Evolutionary conservation across 257 asterid species (phyloP).

Genomic region (Thymus quinquecostatus): DNA sequence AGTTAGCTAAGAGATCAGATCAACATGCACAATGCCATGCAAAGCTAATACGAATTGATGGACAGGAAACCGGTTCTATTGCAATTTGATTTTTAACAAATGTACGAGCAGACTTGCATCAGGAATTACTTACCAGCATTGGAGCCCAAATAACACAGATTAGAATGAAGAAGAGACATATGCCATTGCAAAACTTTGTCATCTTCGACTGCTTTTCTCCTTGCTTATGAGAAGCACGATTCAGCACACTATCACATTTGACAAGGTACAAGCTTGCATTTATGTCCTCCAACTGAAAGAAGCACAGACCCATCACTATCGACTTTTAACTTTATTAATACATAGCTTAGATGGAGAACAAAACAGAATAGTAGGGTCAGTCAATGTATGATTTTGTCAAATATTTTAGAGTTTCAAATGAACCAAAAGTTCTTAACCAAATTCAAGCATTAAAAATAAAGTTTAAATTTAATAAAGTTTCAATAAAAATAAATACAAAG

Average conservation of each 20-base stretch:
- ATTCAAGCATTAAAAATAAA: constrained; percentile 13
- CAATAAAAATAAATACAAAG: neutral
- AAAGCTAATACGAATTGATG: neutral
- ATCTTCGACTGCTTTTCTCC: constrained; percentile 92
- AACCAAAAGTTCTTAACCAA: neutral
- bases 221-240: constrained; percentile 84
- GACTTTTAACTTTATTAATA: neutral
- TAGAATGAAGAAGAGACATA: constrained; percentile 82
- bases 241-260: constrained; percentile 88
- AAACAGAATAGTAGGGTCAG: constrained; percentile 18
- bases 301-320: constrained; percentile 35
- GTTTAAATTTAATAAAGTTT: neutral
- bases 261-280: constrained; percentile 98
- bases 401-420: neutral
- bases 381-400: neutral
- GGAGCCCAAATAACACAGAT: constrained; percentile 99
- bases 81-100: neutral
- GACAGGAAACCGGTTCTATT: neutral
- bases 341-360: constrained; percentile 16
- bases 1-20: constrained; percentile 16
- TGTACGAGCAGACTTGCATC: constrained; percentile 16
- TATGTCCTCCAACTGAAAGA: constrained; percentile 92
- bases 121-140: constrained; percentile 77
- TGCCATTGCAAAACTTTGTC: constrained; percentile 96
- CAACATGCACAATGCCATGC: neutral